These are phyloP conservation scores for Simplicillium aogashimaense DNA, from an alignment of 2,329 filamentous ascomycete genomes.

Conservation along the genomic window DNA sequence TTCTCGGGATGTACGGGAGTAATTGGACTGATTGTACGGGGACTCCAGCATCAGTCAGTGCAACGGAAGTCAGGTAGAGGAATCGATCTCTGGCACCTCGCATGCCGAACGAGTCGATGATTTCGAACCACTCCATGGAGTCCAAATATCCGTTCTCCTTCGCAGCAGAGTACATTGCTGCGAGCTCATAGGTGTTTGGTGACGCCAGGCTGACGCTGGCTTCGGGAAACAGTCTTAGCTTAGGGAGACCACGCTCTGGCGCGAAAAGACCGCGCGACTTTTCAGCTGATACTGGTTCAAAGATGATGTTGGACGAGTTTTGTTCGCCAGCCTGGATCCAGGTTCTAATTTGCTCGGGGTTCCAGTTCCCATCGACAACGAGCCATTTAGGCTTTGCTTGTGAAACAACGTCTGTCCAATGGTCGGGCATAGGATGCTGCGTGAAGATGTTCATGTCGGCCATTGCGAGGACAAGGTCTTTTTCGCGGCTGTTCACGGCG, in stretches of 20 bases:
- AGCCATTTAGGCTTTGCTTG: conserved; percentile 60
- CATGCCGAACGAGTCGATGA: conserved; percentile 74
- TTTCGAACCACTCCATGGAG: conserved; percentile 61
- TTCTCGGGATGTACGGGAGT: conserved; percentile 75
- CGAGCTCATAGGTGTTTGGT: conserved; percentile 76
- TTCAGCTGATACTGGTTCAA: conserved; percentile 79
- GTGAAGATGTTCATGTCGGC: conserved; percentile 86
- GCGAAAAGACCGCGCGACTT: conserved; percentile 67
- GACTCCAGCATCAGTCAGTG: conserved; percentile 68
- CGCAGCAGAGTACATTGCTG: conserved; percentile 67
- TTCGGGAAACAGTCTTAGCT: conserved; percentile 44
- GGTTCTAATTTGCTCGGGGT: conserved; percentile 48
- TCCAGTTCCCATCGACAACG: conserved; percentile 85
- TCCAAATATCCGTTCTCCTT: conserved; percentile 59
- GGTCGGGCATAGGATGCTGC: conserved; percentile 36
- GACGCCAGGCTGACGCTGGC: conserved; percentile 64
- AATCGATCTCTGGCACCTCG: conserved; percentile 64
- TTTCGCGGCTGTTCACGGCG: conserved; percentile 74
- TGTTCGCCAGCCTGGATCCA: conserved; percentile 57
- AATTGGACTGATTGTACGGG: conserved; percentile 78
- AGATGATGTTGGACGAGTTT: conserved; percentile 53
- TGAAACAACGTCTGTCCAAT: conserved; percentile 52
- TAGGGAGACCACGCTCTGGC: conserved; percentile 22
- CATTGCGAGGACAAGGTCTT: conserved; percentile 85
- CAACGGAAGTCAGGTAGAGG: conserved; percentile 52